Evolutionary conservation across 176 grass and related monocot species (phyloP).

Genomic region (Musa troglodytarum): DNA sequence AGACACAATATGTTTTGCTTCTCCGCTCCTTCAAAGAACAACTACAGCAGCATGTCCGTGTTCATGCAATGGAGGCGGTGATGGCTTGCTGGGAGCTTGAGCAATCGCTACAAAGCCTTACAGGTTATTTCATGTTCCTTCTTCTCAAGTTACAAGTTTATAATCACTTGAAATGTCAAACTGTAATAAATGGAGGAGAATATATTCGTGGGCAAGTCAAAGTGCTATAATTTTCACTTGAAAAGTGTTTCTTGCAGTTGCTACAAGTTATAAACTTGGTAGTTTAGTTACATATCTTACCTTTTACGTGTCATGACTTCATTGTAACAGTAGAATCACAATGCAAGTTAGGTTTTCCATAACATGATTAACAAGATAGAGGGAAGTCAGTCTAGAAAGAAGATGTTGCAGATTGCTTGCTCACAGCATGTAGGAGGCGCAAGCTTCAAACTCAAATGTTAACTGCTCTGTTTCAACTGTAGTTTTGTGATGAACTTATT

Average conservation of each 20-base stretch:
- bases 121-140: background rate
- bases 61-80: slow-evolving; percentile 22
- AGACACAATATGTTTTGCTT: slow-evolving; percentile 17
- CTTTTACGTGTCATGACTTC: background rate
- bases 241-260: no score
- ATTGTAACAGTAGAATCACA: background rate
- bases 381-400: background rate
- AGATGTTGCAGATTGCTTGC: background rate
- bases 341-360: background rate
- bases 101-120: slow-evolving; percentile 22
- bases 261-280: no score
- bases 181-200: background rate
- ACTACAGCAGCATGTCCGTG: slow-evolving; percentile 22
- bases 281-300: background rate
- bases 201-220: background rate
- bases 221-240: background rate
- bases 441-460: no score
- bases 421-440: no score
- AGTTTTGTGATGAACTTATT: no score
- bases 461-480: no score
- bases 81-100: slow-evolving; percentile 25
- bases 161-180: no score
- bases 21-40: slow-evolving; percentile 21
- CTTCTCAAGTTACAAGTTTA: background rate
- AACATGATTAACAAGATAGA: background rate